These are phyloP conservation scores for Phytophthora sp. DNA, from an alignment of 352 stramenopile genomes.

Conservation along the genomic window DNA sequence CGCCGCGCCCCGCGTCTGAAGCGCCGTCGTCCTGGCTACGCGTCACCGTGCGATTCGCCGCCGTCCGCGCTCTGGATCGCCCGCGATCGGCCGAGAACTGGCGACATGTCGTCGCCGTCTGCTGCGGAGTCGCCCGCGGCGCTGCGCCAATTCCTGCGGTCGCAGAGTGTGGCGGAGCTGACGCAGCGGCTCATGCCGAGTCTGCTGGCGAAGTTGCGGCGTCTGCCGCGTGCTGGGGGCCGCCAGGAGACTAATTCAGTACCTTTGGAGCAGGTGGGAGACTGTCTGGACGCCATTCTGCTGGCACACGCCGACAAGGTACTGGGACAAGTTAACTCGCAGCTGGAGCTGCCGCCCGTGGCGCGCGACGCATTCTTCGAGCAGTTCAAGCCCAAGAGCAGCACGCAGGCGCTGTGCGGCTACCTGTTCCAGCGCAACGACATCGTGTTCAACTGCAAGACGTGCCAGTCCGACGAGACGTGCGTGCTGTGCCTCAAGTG, in stretches of 20 bases:
- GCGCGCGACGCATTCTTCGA: conserved; percentile 65
- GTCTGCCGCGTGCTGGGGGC: conserved; percentile 4
- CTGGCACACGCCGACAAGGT: conserved; percentile 37
- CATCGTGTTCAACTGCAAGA: conserved; percentile 99
- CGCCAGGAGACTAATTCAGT: conserved; percentile 15
- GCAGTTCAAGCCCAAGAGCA: conserved; percentile 61
- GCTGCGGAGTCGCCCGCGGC: conserved; percentile 2
- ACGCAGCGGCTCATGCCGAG: conserved; percentile 16
- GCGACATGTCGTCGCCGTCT: conserved; percentile 10
- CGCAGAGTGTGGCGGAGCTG: conserved; percentile 15
- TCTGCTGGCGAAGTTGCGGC: conserved; percentile 30
- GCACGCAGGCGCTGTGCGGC: conserved; percentile 84
- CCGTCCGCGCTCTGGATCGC: no score
- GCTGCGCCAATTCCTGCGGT: conserved; percentile 31
- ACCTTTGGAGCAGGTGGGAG: conserved; percentile 29
- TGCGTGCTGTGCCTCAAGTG: conserved; percentile 97
- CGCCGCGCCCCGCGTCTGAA: no score
- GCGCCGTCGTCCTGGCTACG: no score
- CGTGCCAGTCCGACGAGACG: conserved; percentile 97
- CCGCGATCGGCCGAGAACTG: no score
- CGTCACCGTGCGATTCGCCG: no score
- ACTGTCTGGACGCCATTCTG: conserved; percentile 63
- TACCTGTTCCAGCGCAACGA: conserved; percentile 98
- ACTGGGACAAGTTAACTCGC: conserved; percentile 6
- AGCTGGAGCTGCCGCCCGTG: conserved; percentile 16